Evolutionary conservation across 2,329 filamentous ascomycete genomes (phyloP).

Genomic region (Phialophora verrucosa): DNA sequence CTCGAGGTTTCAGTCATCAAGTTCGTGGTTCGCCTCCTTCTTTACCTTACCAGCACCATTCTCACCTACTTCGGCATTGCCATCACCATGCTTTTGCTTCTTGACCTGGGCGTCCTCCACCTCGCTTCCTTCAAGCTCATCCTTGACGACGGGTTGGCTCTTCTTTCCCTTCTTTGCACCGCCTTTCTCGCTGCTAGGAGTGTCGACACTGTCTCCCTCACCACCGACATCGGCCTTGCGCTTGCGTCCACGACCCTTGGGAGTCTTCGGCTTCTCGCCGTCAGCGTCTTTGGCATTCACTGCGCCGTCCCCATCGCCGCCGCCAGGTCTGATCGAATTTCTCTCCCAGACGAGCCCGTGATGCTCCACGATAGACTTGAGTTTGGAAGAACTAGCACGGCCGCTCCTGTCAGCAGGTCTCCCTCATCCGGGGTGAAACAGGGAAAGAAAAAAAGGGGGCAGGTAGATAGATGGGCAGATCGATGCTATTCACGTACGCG

Average conservation of each 20-base stretch:
- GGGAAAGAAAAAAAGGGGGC: not conserved
- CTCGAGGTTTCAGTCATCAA: not conserved
- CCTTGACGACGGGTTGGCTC: not conserved
- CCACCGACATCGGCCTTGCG: conserved; percentile 3
- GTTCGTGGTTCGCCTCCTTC: conserved; percentile 2
- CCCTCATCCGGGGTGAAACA: not conserved
- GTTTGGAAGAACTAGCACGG: conserved; percentile 3
- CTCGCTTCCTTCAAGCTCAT: not conserved
- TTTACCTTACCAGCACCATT: not conserved
- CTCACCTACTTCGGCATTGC: not conserved
- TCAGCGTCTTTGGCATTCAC: not conserved
- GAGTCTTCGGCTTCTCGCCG: not conserved
- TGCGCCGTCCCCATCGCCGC: not conserved
- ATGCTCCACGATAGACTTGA: conserved; percentile 19
- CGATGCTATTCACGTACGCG: conserved; percentile 27
- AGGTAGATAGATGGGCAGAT: not conserved
- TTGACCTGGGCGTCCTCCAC: not conserved
- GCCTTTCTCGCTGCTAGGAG: not conserved
- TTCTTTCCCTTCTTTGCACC: conserved; percentile 4
- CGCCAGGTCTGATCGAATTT: not conserved
- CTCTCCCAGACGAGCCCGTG: conserved; percentile 6
- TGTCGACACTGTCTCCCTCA: not conserved
- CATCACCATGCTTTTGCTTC: not conserved
- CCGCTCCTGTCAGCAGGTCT: not conserved
- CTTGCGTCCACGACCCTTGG: conserved; percentile 3